These are phyloP conservation scores for Cucurbita pepo DNA, from an alignment of 306 rosid genomes.

Conservation along the genomic window DNA sequence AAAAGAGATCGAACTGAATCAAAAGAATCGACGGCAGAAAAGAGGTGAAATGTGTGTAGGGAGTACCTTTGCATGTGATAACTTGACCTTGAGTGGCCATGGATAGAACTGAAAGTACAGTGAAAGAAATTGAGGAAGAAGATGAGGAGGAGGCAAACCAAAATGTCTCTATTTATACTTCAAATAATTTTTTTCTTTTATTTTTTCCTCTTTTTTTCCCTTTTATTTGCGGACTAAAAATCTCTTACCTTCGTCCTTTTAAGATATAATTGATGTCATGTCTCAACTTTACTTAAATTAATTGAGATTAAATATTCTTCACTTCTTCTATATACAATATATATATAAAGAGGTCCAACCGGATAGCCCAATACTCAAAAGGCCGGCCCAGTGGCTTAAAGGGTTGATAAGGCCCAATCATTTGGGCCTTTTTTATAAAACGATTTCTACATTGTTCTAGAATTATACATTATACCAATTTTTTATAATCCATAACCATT, in stretches of 20 bases:
- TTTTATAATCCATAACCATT: too few species aligned
- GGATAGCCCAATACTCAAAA: background rate
- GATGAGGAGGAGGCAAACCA: background rate
- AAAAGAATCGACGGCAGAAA: background rate
- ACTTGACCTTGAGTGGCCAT: conserved; percentile 89
- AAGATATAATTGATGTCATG: too few species aligned
- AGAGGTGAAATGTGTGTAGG: background rate
- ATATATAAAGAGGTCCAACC: too few species aligned
- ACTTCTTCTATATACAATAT: too few species aligned
- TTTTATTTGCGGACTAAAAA: too few species aligned
- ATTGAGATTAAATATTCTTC: too few species aligned
- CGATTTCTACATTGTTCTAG: background rate
- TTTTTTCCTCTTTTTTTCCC: background rate
- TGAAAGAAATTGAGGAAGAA: background rate
- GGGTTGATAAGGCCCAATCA: background rate
- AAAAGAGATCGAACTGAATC: background rate
- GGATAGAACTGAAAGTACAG: background rate
- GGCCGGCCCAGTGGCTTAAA: background rate
- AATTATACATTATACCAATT: too few species aligned
- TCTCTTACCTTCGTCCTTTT: too few species aligned
- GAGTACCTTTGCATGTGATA: conserved; percentile 82
- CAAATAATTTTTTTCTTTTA: background rate
- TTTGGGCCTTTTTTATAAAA: background rate
- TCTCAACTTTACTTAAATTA: too few species aligned
- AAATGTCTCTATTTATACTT: too few species aligned